Evolutionary conservation across 306 rosid genomes (phyloP), one percentile per base, ranked within the genome.

Genomic region (Lathyrus oleraceus): DNA sequence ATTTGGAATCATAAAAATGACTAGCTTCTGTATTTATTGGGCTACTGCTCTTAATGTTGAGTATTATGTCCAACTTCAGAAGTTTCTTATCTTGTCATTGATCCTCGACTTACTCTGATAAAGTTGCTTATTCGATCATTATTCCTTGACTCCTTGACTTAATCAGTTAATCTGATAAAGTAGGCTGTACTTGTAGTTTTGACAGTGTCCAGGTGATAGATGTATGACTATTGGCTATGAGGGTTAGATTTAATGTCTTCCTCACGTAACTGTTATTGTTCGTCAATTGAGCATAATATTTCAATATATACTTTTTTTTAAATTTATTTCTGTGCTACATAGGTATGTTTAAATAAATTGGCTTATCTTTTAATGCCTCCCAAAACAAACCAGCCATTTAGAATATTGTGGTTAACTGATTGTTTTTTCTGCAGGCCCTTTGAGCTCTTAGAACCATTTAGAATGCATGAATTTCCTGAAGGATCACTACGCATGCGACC

Each of bases 401-500:
- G 45, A 40, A 51, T 56, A 54, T 67, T 70, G 35, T 43, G 11
- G 57, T 56, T 45, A 61, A 59, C 58, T 57, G 11, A 3, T 60
- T 66, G 56, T 67, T 66, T 63, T 57, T 65, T 74, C 47, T 81
- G 83, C 81, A 87, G 99, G 86, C 96, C 89, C 36, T 86, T 88
- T 51, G 97, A 87, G 72, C 78, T 94, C 71, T 78, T 91, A 61
- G 96, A 95, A 81, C 91, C 90, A 20, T 81, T 91, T 82, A 85
- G 96, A 61, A 91, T 85, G 91, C 95, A 85, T 1, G 99, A 91
- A 49, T 87, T 89, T 69, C 79, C 87, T n/a, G 99, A 95, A 85
- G 99, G 99, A 71, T 74, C 87, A 32, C 61, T 91, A 81, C 97
- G 85, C 78, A 63, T 91, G 84, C 97, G 88, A 73, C 99, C 99